Evolutionary conservation across 2,329 filamentous ascomycete species (phyloP), one percentile per base, ranked within the genome.

Genomic region (Fusarium sp.): DNA sequence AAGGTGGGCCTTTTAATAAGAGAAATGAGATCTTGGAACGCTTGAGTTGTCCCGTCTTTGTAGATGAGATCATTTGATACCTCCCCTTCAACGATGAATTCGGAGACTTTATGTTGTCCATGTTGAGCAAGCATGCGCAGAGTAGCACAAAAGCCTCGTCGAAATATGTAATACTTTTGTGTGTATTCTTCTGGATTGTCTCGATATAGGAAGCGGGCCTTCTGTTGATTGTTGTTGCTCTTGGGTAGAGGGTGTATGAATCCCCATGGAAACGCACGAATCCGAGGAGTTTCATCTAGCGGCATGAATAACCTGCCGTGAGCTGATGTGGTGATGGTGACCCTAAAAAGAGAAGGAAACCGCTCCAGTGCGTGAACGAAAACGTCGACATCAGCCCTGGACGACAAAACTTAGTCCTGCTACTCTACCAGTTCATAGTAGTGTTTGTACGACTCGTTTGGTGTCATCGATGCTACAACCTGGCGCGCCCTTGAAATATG

Each of bases 261-360:
- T 4, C 75, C 75, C 3, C 51, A 45, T 0, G 77, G 77, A 11
- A 81, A 74, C 3, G 73, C 70, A 6, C 78, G 76, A 28, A 79
- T 77, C 65, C 77, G 77, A 1, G 79, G 79, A 0, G 79, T 80
- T 15, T 78, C 63, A 39, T 80, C 80, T 0, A 75, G 39, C 1
- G 78, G 78, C 2, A 61, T 52, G 26, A 76, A 73, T 1, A 75
- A 46, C 42, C 70, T 64, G 1, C 77, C 76, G 59, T 81, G 78
- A 0, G 75, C 67, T 6, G 75, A 75, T 13, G 75, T 74, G 4
- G 79, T 80, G n/a, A 81, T 62, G 0, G 72, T 78, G 6, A 82
- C 64, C 32, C 72, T 72, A 11, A 51, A 68, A 3, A 81, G 64
- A 3, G 65, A 68, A 0, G 76, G 73, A 39, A 81, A 79, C 4